Percentiles rank a stretch among this genome's conserved stretches.
Evolutionary conservation across 176 grass and related monocot species (phyloP).

Genomic region (Luzula sylvatica): DNA sequence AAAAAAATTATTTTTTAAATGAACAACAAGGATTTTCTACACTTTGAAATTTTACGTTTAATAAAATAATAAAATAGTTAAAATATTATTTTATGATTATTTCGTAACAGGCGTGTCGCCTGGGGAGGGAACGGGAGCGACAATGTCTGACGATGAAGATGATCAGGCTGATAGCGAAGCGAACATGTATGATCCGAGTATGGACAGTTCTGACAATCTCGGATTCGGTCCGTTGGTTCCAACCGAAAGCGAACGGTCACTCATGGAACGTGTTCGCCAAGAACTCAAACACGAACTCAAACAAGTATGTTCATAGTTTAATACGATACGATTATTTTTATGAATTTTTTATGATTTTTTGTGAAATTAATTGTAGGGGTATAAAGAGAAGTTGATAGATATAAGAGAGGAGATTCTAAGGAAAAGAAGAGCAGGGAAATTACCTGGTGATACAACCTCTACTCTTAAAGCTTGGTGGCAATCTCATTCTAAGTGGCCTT

Average conservation of each 20-base stretch:
- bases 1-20: not conserved
- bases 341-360: not conserved
- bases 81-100: too few relatives aligned
- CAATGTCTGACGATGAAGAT: constrained; percentile 64
- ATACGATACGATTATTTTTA: not conserved
- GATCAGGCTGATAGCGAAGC: constrained; percentile 52
- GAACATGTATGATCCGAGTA: constrained; percentile 49
- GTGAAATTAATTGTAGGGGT: constrained; percentile 31
- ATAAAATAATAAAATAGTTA: constrained; percentile 4
- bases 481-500: constrained; percentile 63
- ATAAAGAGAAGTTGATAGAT: constrained; percentile 59
- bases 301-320: constrained; percentile 40
- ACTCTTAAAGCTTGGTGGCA: constrained; percentile 66
- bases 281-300: constrained; percentile 63
- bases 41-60: not conserved
- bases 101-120: constrained; percentile 33
- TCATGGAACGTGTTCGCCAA: constrained; percentile 67
- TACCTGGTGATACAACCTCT: constrained; percentile 61
- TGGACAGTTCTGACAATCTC: constrained; percentile 35
- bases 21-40: too few relatives aligned
- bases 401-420: constrained; percentile 69
- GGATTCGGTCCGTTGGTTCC: constrained; percentile 50
- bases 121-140: constrained; percentile 54
- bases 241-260: constrained; percentile 55
- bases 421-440: constrained; percentile 58